Conservation (phyloP, 2,329 filamentous ascomycete genomes). For the Cordyceps javanica region DNA sequence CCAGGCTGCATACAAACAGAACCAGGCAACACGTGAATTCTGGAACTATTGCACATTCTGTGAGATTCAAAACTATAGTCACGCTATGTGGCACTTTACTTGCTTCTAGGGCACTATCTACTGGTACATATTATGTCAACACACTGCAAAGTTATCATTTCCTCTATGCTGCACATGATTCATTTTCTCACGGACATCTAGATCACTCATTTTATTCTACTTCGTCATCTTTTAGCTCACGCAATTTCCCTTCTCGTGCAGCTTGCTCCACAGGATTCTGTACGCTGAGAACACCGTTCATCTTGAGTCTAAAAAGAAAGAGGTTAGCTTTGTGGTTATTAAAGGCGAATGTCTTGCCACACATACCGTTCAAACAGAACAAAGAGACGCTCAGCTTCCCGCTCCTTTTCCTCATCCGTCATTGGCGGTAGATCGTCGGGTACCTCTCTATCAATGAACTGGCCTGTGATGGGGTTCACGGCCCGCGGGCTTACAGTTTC, state of each 20-base stretch:
- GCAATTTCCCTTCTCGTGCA: conserved; percentile 61
- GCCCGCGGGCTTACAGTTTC: conserved; percentile 29
- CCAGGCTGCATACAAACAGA: not conserved
- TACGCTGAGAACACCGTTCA: conserved; percentile 69
- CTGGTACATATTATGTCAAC: not conserved
- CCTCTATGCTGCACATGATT: not conserved
- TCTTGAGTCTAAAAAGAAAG: conserved; percentile 46
- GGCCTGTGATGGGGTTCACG: conserved; percentile 83
- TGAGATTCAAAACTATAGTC: not conserved
- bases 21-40: not conserved
- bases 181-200: not conserved
- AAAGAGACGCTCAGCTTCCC: conserved; percentile 83
- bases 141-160: not conserved
- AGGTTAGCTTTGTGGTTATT: not conserved
- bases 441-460: conserved; percentile 65
- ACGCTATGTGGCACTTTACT: not conserved
- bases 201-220: conserved; percentile 35
- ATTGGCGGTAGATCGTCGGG: conserved; percentile 60
- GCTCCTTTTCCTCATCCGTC: conserved; percentile 86
- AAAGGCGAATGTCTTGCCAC: too few species aligned
- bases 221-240: conserved; percentile 57
- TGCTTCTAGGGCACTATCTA: not conserved
- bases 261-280: conserved; percentile 73
- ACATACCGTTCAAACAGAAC: conserved; percentile 79
- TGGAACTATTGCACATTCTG: not conserved